Base-by-base conservation (phyloP, 257 asterid genomes). In the Craterostigma plantagineum region DNA sequence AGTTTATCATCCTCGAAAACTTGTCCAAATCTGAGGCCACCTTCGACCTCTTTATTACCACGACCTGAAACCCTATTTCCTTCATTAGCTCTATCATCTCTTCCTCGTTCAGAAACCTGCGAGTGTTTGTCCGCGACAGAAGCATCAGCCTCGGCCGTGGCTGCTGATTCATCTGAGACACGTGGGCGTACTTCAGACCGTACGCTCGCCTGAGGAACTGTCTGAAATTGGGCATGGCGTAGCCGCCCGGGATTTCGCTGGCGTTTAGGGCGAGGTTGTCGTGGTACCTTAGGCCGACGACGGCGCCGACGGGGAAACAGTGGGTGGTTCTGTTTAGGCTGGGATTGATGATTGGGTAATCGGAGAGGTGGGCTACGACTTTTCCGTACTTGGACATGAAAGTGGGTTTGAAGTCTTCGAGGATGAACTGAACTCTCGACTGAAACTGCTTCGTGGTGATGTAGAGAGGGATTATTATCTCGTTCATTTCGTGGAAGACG, bases 401-500 rank as follows among this genome's bases (percentile, higher is more conserved):
- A 36, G 86, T 72, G 1, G 69, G 64, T 35, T 72, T 79, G 69
- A 75, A 71, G 42, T 85, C 87, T 53, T 72, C 71, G n/a, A 81
- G 63, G 18, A 85, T 59, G 49, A 81, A 57, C 2, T 56, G 49
- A 11, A 77, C 77, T 33, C 71, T 65, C 38, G 76, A 68, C 7
- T 64, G 66, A 48, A 85, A 72, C 30, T 75, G 96, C 17, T 64
- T 82, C 18, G 76, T 37, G 17, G 93, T 77, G 38, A 85, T 68
- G 70, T 48, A 85, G 8, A 85, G 62, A 5, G 96, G 96, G 40
- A 85, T 37, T n/a, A 85, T 70, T 49, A 83, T 85, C 51, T 86
- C 96, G 23, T 78, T 86, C 74, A 75, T 70, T 36, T 81, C 94
- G 36, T 85, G 96, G 76, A 72, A 85, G 5, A 75, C 68, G 59